Evolutionary conservation across 1,139 yeast species (phyloP).

Genomic region (Candida neerlandica): DNA sequence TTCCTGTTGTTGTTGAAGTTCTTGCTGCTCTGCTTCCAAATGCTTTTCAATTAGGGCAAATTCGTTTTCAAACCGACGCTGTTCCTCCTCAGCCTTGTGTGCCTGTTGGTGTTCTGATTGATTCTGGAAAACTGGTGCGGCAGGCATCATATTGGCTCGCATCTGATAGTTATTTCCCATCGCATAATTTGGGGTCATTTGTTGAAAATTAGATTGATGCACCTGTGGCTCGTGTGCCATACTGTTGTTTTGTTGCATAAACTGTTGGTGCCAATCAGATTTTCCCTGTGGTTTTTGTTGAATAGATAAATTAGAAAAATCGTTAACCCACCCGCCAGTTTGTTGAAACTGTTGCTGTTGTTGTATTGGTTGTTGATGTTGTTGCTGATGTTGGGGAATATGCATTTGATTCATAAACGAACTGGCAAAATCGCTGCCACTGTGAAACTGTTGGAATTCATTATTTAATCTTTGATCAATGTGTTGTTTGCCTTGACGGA

Average conservation of each 20-base stretch:
- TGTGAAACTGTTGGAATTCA: slow-evolving; percentile 38
- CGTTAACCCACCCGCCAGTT: slow-evolving; percentile 33
- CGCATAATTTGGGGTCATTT: slow-evolving; percentile 14
- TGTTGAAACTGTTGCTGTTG: slow-evolving; percentile 15
- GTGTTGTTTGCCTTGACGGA: slow-evolving; percentile 14
- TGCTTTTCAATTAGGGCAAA: slow-evolving; percentile 42
- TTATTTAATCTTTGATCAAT: slow-evolving; percentile 35
- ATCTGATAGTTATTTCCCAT: slow-evolving; percentile 10
- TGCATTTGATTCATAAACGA: slow-evolving; percentile 23
- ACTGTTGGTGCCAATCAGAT: slow-evolving; percentile 10
- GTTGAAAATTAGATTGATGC: slow-evolving; percentile 12
- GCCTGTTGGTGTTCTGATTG: slow-evolving; percentile 34
- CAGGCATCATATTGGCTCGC: slow-evolving; percentile 13
- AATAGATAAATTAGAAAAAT: slow-evolving; percentile 32
- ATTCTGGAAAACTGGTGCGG: slow-evolving; percentile 13
- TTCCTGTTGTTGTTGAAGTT: slow-evolving; percentile 16
- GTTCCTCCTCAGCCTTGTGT: slow-evolving; percentile 32
- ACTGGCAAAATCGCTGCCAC: slow-evolving; percentile 23
- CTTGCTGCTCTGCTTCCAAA: slow-evolving; percentile 20
- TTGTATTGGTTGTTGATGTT: background rate
- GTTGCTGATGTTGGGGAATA: slow-evolving; percentile 16
- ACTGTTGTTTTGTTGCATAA: slow-evolving; percentile 10
- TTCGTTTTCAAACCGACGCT: slow-evolving; percentile 35
- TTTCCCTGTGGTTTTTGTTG: slow-evolving; percentile 11
- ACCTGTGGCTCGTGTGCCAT: slow-evolving; percentile 1